Base-by-base conservation (phyloP, 208 protist genomes). In the Acanthamoeba lenticulata region DNA sequence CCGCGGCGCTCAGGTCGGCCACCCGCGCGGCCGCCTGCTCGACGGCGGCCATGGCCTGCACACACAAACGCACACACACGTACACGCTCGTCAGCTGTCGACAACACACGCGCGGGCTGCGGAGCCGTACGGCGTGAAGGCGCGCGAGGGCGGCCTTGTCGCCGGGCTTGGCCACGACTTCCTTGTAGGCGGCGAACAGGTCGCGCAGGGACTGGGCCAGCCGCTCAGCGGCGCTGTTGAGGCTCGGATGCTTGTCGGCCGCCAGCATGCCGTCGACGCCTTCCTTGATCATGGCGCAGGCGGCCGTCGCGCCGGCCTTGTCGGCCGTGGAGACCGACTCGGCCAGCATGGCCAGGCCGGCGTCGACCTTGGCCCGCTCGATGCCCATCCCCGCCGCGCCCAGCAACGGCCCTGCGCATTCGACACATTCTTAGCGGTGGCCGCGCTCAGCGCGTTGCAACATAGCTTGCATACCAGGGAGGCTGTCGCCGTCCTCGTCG, bases 241-340 rank as follows among this genome's bases (percentile, higher is more conserved):
- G 27, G 45, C 40, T 90, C 13, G 83, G 49, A 15, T 69, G 29
- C 47, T 90, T 90, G 29, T 90, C 83, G 6, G 83, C 83, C 1
- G 83, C 83, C 36, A 90, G 29, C 44, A 90, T 42, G n/a, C 49
- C 49, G 32, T 90, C 83, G n/a, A 90, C 32, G n/a, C 36, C 44
- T 44, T 52, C 83, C 49, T 52, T 65, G 42, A 90, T 90, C 29
- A 67, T n/a, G 9, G 38, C 27, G 36, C 74, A 85, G 0, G 83
- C 83, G 32, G 83, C 83, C 7, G 49, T 45, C 24, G 83, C 83
- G 15, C 24, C 9, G 45, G 83, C 74, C 74, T 52, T 85, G 44
- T 85, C 74, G 44, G 38, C 44, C 38, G 24, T 85, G 7, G 38
- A 7, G 13, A 85, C 3, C 2, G 74, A 44, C 38, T 52, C 44